Evolutionary conservation across 306 rosid genomes (phyloP).

Genomic region (Vigna radiata): DNA sequence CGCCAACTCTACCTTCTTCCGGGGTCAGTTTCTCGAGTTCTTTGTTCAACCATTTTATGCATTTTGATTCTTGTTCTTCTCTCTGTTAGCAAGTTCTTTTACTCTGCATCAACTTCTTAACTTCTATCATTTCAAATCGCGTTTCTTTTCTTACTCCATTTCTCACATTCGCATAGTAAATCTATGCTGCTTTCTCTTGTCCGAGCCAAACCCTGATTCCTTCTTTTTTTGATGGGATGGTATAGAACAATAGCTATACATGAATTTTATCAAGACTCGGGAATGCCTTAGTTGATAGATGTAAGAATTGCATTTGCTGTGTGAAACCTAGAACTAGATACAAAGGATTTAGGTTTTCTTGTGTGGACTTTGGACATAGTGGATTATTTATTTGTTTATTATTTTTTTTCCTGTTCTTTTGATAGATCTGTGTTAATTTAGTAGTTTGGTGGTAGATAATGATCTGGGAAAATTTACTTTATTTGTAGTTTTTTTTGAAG

Average conservation of each 20-base stretch:
- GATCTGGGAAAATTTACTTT: neutral
- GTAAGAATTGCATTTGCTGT: neutral
- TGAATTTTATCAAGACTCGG: neutral
- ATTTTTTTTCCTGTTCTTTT: too few relatives aligned
- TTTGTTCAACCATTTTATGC: neutral
- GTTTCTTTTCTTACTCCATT: neutral
- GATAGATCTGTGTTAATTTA: neutral
- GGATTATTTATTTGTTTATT: too few relatives aligned
- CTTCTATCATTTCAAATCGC: neutral
- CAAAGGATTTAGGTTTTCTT: neutral
- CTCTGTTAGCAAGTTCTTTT: neutral
- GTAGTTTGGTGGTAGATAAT: neutral
- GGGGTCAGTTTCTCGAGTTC: neutral
- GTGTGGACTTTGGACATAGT: neutral
- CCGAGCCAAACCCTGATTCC: neutral
- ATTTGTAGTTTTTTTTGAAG: neutral
- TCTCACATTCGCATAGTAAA: neutral
- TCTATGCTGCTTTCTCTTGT: neutral
- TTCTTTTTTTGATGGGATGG: neutral
- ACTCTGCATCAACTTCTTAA: neutral
- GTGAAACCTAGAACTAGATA: neutral
- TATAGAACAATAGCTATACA: neutral
- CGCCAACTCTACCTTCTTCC: conserved; percentile 8
- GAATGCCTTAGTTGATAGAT: neutral
- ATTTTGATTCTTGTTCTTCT: neutral